Evolutionary conservation across 1,139 yeast genomes (phyloP).

Genomic region (Pichia sp.): DNA sequence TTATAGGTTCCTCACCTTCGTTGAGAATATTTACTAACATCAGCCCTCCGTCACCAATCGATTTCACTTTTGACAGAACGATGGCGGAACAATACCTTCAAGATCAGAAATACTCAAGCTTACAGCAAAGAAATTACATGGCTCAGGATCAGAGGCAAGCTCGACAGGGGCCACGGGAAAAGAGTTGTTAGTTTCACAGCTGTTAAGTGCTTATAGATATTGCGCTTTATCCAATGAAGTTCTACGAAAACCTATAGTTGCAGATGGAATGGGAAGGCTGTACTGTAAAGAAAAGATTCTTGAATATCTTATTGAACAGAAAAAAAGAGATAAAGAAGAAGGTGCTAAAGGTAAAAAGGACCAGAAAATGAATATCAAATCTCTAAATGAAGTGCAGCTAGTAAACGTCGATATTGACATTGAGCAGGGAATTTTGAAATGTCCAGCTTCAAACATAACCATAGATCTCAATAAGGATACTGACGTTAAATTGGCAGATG

Average conservation of each 20-base stretch:
- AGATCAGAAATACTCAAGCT: conserved; percentile 34
- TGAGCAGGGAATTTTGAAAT: conserved; percentile 13
- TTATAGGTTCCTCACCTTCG: background rate
- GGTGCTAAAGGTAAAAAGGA: background rate
- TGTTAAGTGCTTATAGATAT: conserved; percentile 31
- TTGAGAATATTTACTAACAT: background rate
- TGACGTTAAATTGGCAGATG: conserved; percentile 10
- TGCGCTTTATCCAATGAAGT: conserved; percentile 37
- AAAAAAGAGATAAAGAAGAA: conserved; percentile 19
- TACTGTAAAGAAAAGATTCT: conserved; percentile 63
- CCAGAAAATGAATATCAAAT: conserved; percentile 24
- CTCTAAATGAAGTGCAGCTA: conserved; percentile 44
- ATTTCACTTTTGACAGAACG: conserved; percentile 33
- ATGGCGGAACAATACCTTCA: conserved; percentile 46
- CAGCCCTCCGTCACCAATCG: too few relatives aligned
- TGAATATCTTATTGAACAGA: conserved; percentile 35
- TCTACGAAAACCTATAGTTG: conserved; percentile 47
- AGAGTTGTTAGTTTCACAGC: conserved; percentile 8
- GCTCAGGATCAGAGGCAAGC: background rate
- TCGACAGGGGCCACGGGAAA: background rate
- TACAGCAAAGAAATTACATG: conserved; percentile 12
- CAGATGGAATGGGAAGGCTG: conserved; percentile 67
- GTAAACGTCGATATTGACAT: conserved; percentile 34
- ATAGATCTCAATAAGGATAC: conserved; percentile 12
- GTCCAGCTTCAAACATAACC: conserved; percentile 17